A percentile compares a stretch with the other conserved stretches of the same genome.
Conservation (phyloP, 1,284 basidiomycete genomes). For the Phellinidium pouzarii region DNA sequence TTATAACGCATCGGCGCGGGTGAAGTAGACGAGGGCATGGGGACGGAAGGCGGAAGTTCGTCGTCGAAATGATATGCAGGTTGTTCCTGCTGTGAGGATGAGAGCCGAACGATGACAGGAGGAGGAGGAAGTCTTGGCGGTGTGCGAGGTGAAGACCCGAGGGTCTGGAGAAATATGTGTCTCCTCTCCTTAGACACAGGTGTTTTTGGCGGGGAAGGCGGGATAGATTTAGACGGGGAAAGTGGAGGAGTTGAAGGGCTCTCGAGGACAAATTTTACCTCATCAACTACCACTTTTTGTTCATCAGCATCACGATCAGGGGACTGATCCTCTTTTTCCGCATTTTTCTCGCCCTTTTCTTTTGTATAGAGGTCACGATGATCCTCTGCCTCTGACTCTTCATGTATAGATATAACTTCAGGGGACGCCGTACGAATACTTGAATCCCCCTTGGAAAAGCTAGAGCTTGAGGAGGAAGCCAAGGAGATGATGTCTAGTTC, state of each 20-base stretch:
- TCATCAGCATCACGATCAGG: not conserved
- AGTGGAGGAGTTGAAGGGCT: slow-evolving; percentile 11
- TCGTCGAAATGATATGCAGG: slow-evolving; percentile 7
- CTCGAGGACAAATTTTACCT: slow-evolving; percentile 3
- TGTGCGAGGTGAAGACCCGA: slow-evolving; percentile 2
- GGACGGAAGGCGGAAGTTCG: not conserved
- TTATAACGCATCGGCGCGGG: slow-evolving; percentile 29
- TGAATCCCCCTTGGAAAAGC: not conserved
- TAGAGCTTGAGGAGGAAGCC: not conserved
- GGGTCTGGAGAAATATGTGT: not conserved
- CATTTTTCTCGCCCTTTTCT: slow-evolving; percentile 2
- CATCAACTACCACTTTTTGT: not conserved
- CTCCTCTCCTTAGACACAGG: not conserved
- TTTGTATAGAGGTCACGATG: not conserved
- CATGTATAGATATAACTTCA: not conserved
- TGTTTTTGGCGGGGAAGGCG: not conserved
- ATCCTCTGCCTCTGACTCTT: not conserved
- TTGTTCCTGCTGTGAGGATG: slow-evolving; percentile 2
- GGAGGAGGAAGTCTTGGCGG: slow-evolving; percentile 16
- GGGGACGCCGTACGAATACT: not conserved
- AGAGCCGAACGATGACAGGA: slow-evolving; percentile 12
- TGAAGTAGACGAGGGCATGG: not conserved
- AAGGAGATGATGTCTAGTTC: slow-evolving; percentile 14
- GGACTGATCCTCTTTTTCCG: not conserved
- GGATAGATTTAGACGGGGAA: slow-evolving; percentile 6